Conservation (phyloP, 108 stramenopile genomes). For the Pseudonitzschia delicatissima region DNA sequence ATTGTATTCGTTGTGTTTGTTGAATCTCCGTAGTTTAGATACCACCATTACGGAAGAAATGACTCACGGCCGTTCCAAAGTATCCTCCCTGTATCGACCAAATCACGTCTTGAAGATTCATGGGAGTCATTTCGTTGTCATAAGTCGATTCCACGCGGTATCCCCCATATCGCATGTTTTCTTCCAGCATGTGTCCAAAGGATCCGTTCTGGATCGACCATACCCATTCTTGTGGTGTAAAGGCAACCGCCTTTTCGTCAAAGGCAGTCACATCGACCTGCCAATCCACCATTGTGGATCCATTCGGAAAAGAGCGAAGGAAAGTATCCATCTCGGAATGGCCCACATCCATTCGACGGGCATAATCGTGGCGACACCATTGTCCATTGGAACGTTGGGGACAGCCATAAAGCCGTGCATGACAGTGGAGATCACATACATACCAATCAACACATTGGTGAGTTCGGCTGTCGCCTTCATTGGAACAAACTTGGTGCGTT, state of each 20-base stretch:
- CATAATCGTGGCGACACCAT: background rate
- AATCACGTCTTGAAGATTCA: slow-evolving; percentile 43
- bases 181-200: slow-evolving; percentile 20
- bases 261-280: slow-evolving; percentile 1
- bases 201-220: slow-evolving; percentile 42
- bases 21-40: slow-evolving; percentile 16
- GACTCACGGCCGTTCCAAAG: slow-evolving; percentile 26
- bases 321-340: slow-evolving; percentile 37
- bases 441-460: background rate
- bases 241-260: slow-evolving; percentile 1
- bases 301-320: slow-evolving; percentile 23
- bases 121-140: slow-evolving; percentile 12
- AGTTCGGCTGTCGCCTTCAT: slow-evolving; percentile 2
- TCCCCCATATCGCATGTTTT: slow-evolving; percentile 38
- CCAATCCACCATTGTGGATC: slow-evolving; percentile 17
- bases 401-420: slow-evolving; percentile 4
- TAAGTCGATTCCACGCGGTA: slow-evolving; percentile 19
- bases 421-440: slow-evolving; percentile 5
- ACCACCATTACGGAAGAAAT: slow-evolving; percentile 53
- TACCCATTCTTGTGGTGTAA: slow-evolving; percentile 41
- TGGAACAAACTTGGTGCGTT: background rate
- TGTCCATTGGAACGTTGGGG: slow-evolving; percentile 14
- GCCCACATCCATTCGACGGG: background rate
- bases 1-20: background rate
- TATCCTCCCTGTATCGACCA: slow-evolving; percentile 54